Conservation (phyloP, 768 basidiomycete genomes). For the Mycena haematopus region DNA sequence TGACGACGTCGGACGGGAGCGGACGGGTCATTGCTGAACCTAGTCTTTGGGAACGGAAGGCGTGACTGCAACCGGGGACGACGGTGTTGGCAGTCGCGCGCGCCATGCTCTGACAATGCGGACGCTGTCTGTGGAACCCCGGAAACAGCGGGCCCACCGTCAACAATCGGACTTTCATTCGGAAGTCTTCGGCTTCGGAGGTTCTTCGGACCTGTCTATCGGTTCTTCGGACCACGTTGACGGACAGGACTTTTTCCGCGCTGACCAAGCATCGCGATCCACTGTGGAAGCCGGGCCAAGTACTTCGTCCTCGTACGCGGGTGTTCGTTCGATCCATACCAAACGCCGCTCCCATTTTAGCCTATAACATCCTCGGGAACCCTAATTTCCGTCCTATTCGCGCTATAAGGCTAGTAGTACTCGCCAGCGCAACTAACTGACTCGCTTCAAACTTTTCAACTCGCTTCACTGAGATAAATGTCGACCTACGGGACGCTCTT, state of each 20-base stretch:
- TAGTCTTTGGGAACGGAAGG: too few relatives aligned
- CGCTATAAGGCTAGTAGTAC: constrained; percentile 4
- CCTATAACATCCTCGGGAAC: too few relatives aligned
- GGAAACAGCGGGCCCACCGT: too few relatives aligned
- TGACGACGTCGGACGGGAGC: too few relatives aligned
- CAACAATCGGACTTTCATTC: too few relatives aligned
- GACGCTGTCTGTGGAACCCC: too few relatives aligned
- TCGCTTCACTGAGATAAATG: constrained; percentile 52
- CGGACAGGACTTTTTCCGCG: constrained; percentile 15
- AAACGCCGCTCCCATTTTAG: neutral
- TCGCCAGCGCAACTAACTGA: neutral
- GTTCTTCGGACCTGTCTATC: too few relatives aligned
- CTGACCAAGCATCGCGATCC: neutral
- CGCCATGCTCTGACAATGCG: too few relatives aligned
- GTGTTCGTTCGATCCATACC: constrained; percentile 5
- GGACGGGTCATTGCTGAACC: too few relatives aligned
- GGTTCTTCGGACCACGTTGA: neutral
- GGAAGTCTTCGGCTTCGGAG: neutral
- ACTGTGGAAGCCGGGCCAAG: neutral
- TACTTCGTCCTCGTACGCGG: constrained; percentile 16
- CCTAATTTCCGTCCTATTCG: neutral
- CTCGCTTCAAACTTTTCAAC: neutral
- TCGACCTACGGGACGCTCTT: constrained; percentile 92
- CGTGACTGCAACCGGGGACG: too few relatives aligned
- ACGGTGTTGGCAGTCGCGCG: too few relatives aligned